phyloP scores from a whole-genome alignment of 1,139 yeast genomes.

The Arxiozyma slooffiae region DNA sequence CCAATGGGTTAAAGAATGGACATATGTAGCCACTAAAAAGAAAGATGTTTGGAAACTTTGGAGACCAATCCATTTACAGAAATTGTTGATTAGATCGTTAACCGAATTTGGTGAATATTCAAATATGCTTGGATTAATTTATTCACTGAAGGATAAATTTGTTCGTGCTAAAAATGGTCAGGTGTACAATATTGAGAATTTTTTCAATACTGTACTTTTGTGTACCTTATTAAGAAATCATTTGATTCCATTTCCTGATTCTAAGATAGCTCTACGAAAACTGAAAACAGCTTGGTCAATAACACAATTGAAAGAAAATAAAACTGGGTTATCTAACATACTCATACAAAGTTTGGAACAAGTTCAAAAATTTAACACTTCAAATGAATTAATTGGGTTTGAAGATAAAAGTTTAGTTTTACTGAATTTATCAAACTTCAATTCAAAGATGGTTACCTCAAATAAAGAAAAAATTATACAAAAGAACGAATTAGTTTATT shows the following conservation, averaged over 20 bases:
- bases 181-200: conserved; percentile 22
- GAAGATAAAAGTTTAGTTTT: neutral
- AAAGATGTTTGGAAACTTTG: conserved; percentile 24
- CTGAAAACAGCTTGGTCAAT: conserved; percentile 17
- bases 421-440: neutral
- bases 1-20: conserved; percentile 27
- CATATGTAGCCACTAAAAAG: conserved; percentile 20
- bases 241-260: neutral
- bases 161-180: conserved; percentile 14
- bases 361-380: neutral
- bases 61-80: conserved; percentile 25
- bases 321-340: conserved; percentile 20
- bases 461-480: neutral
- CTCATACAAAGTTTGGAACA: neutral
- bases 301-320: conserved; percentile 12
- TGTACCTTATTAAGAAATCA: conserved; percentile 24
- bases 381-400: neutral
- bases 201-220: conserved; percentile 21
- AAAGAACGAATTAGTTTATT: conserved; percentile 1
- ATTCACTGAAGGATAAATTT: conserved; percentile 13
- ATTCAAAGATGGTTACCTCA: neutral
- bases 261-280: conserved; percentile 15
- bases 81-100: conserved; percentile 26
- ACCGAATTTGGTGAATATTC: conserved; percentile 21
- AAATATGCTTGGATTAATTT: conserved; percentile 16